Evolutionary conservation across 192 early-diverging fungal species (phyloP), one percentile per base, ranked within the genome.

Genomic region (Coemansia sp.): DNA sequence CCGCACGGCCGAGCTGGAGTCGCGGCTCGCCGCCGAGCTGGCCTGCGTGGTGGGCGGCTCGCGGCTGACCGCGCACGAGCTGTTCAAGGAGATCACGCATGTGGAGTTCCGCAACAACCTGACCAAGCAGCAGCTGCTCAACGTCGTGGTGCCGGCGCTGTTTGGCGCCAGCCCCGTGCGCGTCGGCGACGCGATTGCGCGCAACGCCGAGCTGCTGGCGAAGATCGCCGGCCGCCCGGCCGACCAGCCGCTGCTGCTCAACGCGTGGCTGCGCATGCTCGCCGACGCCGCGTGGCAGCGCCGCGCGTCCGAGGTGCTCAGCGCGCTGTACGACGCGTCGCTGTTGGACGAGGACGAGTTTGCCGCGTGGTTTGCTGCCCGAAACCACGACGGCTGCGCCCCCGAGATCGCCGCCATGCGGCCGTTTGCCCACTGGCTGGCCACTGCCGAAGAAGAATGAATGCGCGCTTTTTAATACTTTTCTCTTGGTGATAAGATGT

Each of bases 81-180:
- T 85, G 60, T 77, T 88, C 38, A 91, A 91, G 56, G 87, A 93
- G 55, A 82, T 91, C 29, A 93, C 89, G 4, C 84, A 88, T 11
- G 50, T 90, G 7, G 91, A 93, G 71, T 91, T 91, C 78, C 84
- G 87, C 34, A 83, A 93, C 64, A 85, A 85, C 54, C 67, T 93
- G 53, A 76, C 79, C 48, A 93, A 93, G 75, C 82, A 80, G 42
- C 87, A 91, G 64, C 60, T 93, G 23, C 82, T 90, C 29, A 79
- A 77, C 48, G 73, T 89, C 5, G 65, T 90, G 26, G 58, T 91
- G 15, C 62, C 80, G 0, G 79, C 81, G 17, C 60, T 91, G 49
- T 69, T 76, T 31, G 58, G 34, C 6, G 42, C 56, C 1, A 46
- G 56, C 55, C 63, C 64, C 21, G 28, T 25, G n/a, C 56, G 60